Base-by-base conservation (phyloP, 306 rosid species). In the Fragaria nilgerrensis region DNA sequence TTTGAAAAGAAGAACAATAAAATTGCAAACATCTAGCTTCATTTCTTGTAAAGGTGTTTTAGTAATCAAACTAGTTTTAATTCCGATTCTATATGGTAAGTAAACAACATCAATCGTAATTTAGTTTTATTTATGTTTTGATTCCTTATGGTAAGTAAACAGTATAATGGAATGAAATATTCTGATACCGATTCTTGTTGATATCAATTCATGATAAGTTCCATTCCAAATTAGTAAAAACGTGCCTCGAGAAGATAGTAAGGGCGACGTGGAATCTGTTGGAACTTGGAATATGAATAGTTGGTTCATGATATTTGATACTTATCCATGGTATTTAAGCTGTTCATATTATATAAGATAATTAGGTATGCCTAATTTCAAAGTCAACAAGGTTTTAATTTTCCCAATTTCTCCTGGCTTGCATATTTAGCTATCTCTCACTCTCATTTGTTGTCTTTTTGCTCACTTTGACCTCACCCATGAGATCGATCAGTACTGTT, bases 221-320 rank as follows among this genome's bases (percentile, higher is more conserved):
- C n/a, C n/a, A n/a, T n/a, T n/a, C n/a, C n/a, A n/a, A n/a, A n/a
- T n/a, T n/a, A n/a, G n/a, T n/a, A n/a, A n/a, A n/a, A n/a, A n/a
- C n/a, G n/a, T n/a, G n/a, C n/a, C n/a, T 55, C 5, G 11, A 16
- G 3, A 12, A 1, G 36, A 76, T 53, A 22, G 34, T 44, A 76
- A 76, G 70, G 20, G 65, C 70, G 64, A 77, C 72, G 76, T 73
- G 76, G 79, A 66, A 55, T 71, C 36, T 66, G 29, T 17, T 36
- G 13, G 66, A 61, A 62, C n/a, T 13, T 62, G 68, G 43, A 37
- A 27, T 62, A 27, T 3, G 16, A 29, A 6, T 1, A 25, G 12
- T 59, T 59, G 41, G 68, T 12, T 61, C 19, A 59, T 27, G 14
- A 59, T 25, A 25, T 23, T 59, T 59, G 6, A 41, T 32, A 17